These are phyloP conservation scores for Populus tomentosa DNA, from an alignment of 441 rosid species.

Conservation along the genomic window DNA sequence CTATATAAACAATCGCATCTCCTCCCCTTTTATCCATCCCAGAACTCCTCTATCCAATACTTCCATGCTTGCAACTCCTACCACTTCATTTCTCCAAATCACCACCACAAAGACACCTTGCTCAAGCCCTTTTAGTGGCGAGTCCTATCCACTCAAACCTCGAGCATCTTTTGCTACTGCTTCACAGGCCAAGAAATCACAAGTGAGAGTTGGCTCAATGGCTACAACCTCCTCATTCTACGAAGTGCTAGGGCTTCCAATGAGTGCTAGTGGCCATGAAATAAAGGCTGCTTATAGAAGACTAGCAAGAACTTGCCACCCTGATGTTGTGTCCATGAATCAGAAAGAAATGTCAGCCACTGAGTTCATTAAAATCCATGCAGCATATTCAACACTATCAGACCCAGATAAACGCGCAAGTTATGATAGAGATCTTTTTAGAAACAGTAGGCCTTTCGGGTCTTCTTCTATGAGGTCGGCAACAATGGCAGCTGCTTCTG, in stretches of 20 bases:
- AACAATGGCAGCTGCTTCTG: slow-evolving; percentile 25
- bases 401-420: slow-evolving; percentile 42
- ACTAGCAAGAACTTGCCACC: slow-evolving; percentile 43
- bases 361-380: slow-evolving; percentile 39
- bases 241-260: slow-evolving; percentile 38
- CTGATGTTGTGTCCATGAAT: slow-evolving; percentile 38
- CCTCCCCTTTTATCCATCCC: slow-evolving; percentile 4
- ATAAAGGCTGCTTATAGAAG: slow-evolving; percentile 42
- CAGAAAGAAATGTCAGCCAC: slow-evolving; percentile 32
- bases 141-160: too few species aligned
- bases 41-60: background rate
- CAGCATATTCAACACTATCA: slow-evolving; percentile 44
- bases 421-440: slow-evolving; percentile 32
- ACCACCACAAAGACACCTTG: background rate
- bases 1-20: background rate
- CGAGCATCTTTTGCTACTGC: background rate
- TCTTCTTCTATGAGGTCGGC: slow-evolving; percentile 15
- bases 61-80: background rate
- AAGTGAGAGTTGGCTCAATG: slow-evolving; percentile 4
- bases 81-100: background rate
- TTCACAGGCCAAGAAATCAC: background rate
- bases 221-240: slow-evolving; percentile 33
- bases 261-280: slow-evolving; percentile 31
- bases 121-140: background rate
- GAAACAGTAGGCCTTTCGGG: slow-evolving; percentile 1